Base-by-base conservation (phyloP, 202 grass and related monocot genomes). In the Miscanthus sacchariflorus region DNA sequence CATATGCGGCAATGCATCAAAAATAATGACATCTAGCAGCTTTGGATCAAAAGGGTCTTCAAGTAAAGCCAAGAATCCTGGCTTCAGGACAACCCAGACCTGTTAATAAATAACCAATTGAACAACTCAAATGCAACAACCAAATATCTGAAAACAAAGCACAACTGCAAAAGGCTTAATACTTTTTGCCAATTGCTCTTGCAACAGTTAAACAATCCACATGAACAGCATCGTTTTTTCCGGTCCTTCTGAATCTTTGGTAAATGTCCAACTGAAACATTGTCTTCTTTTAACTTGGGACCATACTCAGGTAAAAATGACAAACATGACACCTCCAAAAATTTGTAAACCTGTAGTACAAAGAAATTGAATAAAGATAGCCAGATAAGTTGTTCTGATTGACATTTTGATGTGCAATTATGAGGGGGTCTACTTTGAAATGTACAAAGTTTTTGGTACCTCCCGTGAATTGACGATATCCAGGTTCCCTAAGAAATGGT, bases 121-220 rank as follows among this genome's bases (percentile, higher is more conserved):
- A 89, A 84, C 15, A 89, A 40, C 42, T 85, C 63, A 68, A 63
- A 78, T 71, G 81, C 17, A 89, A 87, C 15, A 58, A 42, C 7
- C 81, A 88, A 70, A 88, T 40, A 81, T 59, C 78, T 77, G 13
- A 68, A 78, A 35, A 80, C 7, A 85, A 71, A 78, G 43, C 12
- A 83, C 15, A 42, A 68, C 33, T 49, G 44, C 14, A 85, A 81
- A 46, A 77, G 39, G 59, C 24, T 59, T 44, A 12, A 52, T 93
- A 99, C 96, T 92, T 96, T 99, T 89, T 96, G 96, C 96, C 96
- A 99, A 75, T 77, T 96, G 77, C 91, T 94, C 70, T 99, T 91
- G 87, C 96, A 99, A 86, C 92, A 99, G 73, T 48, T 90, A 90
- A 95, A 99, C 45, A 92, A 90, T 81, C 78, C 81, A 46, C 96